Evolutionary conservation across 2,329 filamentous ascomycete species (phyloP).

Genomic region (Colletotrichum sojae): DNA sequence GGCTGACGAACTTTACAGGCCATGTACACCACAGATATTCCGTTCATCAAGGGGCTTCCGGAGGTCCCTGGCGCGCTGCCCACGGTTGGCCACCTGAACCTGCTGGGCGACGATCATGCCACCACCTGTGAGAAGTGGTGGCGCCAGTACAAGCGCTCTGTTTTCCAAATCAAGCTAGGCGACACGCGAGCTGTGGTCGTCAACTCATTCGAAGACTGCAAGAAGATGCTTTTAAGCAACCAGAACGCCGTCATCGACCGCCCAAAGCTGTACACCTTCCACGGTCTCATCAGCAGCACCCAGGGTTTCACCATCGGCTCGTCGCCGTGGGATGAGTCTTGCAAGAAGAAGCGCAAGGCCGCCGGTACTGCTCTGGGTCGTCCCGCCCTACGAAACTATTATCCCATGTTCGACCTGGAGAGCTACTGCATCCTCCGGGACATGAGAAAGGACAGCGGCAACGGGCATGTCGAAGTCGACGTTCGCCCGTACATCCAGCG

Average conservation of each 20-base stretch:
- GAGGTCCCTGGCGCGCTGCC: slow-evolving; percentile 72
- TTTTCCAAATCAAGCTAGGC: slow-evolving; percentile 78
- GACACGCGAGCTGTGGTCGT: slow-evolving; percentile 81
- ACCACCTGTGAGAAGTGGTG: slow-evolving; percentile 69
- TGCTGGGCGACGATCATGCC: slow-evolving; percentile 72
- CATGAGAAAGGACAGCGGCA: slow-evolving; percentile 74
- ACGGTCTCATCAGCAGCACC: slow-evolving; percentile 81
- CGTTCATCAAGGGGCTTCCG: slow-evolving; percentile 73
- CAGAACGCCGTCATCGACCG: slow-evolving; percentile 84
- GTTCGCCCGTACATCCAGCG: slow-evolving; percentile 77
- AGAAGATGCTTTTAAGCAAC: slow-evolving; percentile 82
- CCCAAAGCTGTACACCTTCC: slow-evolving; percentile 85
- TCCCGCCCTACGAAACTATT: slow-evolving; percentile 82
- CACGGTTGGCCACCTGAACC: slow-evolving; percentile 74
- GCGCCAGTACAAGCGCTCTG: slow-evolving; percentile 70
- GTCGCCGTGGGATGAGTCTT: slow-evolving; percentile 87
- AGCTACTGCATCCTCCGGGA: slow-evolving; percentile 51
- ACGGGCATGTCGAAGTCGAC: slow-evolving; percentile 77
- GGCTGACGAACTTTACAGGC: slow-evolving; percentile 47
- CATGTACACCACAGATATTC: slow-evolving; percentile 64
- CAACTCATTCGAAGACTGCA: slow-evolving; percentile 82
- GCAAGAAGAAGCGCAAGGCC: slow-evolving; percentile 82
- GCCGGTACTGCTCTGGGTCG: slow-evolving; percentile 84
- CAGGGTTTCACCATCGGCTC: slow-evolving; percentile 88
- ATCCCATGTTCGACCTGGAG: slow-evolving; percentile 87